Percentiles rank a stretch among this genome's conserved stretches.
Conservation (phyloP, 139 green algal genomes). For the Trebouxia sp. region DNA sequence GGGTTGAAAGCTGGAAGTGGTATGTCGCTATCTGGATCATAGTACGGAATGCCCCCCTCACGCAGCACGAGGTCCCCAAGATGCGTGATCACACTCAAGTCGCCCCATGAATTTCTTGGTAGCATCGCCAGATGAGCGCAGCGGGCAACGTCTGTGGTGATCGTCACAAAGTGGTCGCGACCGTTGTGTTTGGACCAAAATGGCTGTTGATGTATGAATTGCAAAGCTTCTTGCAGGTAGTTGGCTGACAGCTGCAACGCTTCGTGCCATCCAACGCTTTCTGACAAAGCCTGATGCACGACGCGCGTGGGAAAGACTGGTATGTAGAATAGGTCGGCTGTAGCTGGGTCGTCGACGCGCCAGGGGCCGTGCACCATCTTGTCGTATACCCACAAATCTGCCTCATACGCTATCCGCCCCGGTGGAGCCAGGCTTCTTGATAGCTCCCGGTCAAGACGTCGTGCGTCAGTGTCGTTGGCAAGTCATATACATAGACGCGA, state of each 20-base stretch:
- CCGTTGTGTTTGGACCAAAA: neutral
- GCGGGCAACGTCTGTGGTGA: neutral
- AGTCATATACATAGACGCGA: neutral
- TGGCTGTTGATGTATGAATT: neutral
- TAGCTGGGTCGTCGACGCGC: neutral
- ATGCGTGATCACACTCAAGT: neutral
- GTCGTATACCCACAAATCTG: neutral
- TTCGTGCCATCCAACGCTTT: neutral
- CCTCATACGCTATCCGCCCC: neutral
- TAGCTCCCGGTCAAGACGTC: neutral
- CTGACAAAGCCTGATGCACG: neutral
- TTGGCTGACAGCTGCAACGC: neutral
- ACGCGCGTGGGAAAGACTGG: neutral
- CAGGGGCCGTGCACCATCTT: neutral
- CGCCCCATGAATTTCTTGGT: neutral
- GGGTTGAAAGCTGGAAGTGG: neutral
- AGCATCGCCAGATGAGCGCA: neutral
- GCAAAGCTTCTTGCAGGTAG: neutral
- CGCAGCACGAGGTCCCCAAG: neutral
- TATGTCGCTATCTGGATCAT: neutral
- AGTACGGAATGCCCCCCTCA: neutral
- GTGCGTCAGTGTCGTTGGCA: neutral
- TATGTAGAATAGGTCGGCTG: constrained; percentile 3
- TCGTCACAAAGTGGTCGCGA: neutral
- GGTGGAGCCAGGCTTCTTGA: neutral